Evolutionary conservation across 495 filamentous ascomycete genomes (phyloP).

Genomic region (Clavariopsis aquatica): DNA sequence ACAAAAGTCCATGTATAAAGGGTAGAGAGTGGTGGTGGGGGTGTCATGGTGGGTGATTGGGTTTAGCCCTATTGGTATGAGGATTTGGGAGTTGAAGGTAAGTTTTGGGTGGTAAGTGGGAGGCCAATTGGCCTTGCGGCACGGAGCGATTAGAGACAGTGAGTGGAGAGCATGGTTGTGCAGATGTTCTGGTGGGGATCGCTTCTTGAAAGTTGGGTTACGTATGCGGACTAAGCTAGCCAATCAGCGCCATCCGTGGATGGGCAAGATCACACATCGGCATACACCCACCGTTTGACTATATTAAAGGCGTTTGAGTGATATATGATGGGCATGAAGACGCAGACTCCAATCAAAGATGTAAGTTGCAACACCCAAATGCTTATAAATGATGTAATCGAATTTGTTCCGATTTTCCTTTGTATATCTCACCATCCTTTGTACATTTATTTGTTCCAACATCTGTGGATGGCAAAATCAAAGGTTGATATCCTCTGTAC

Average conservation of each 20-base stretch:
- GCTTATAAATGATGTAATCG: too few species aligned
- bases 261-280: too few species aligned
- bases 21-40: constrained; percentile 20
- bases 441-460: neutral
- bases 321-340: neutral
- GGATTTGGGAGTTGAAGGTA: neutral
- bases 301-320: neutral
- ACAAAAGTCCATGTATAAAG: constrained; percentile 32
- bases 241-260: neutral
- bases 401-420: too few species aligned
- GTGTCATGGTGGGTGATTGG: constrained; percentile 2
- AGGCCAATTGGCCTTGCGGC: neutral
- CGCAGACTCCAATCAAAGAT: neutral
- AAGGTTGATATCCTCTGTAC: constrained; percentile 74
- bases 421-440: neutral
- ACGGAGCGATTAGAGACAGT: neutral
- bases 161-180: neutral
- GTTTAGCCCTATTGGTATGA: too few species aligned
- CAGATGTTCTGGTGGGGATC: neutral
- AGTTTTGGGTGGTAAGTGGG: neutral
- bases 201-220: neutral
- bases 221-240: neutral
- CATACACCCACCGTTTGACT: too few species aligned
- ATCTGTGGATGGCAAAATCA: constrained; percentile 1
- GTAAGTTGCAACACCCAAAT: neutral